These are phyloP conservation scores for Termitomyces sp. DNA, from an alignment of 768 basidiomycete genomes.

Conservation along the genomic window DNA sequence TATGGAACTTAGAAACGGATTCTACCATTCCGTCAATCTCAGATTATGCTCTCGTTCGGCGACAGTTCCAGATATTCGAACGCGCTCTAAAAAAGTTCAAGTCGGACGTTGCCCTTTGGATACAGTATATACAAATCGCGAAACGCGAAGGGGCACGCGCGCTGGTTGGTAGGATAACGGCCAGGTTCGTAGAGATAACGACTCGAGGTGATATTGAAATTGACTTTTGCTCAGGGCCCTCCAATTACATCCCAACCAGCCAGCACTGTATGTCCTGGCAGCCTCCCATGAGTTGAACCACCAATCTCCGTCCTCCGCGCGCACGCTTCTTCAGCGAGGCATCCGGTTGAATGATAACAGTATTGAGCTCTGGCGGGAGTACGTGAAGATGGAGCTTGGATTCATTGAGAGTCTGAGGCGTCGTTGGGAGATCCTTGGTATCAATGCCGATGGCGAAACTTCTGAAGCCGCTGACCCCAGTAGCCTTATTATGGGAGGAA, in stretches of 20 bases:
- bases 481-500: slow-evolving; percentile 20
- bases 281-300: slow-evolving; percentile 80
- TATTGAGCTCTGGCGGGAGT: slow-evolving; percentile 82
- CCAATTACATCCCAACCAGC: slow-evolving; percentile 79
- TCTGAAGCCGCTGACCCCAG: slow-evolving; percentile 16
- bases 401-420: slow-evolving; percentile 79
- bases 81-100: slow-evolving; percentile 88
- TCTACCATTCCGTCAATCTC: slow-evolving; percentile 62
- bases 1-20: slow-evolving; percentile 32
- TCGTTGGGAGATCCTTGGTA: slow-evolving; percentile 79
- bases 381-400: slow-evolving; percentile 85
- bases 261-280: slow-evolving; percentile 78
- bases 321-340: slow-evolving; percentile 81
- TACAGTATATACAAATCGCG: slow-evolving; percentile 84
- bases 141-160: slow-evolving; percentile 76
- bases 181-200: slow-evolving; percentile 50
- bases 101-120: slow-evolving; percentile 81
- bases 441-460: slow-evolving; percentile 30
- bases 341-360: slow-evolving; percentile 74
- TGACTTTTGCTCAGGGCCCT: slow-evolving; percentile 55
- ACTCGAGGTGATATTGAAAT: slow-evolving; percentile 1
- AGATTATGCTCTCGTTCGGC: slow-evolving; percentile 78
- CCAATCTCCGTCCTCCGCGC: slow-evolving; percentile 72
- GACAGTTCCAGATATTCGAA: slow-evolving; percentile 90
- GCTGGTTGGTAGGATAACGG: slow-evolving; percentile 78